Percentiles rank a stretch among this genome's conserved stretches.
phyloP scores from a whole-genome alignment of 208 protist genomes.

The Tritrichomonas musculus region DNA sequence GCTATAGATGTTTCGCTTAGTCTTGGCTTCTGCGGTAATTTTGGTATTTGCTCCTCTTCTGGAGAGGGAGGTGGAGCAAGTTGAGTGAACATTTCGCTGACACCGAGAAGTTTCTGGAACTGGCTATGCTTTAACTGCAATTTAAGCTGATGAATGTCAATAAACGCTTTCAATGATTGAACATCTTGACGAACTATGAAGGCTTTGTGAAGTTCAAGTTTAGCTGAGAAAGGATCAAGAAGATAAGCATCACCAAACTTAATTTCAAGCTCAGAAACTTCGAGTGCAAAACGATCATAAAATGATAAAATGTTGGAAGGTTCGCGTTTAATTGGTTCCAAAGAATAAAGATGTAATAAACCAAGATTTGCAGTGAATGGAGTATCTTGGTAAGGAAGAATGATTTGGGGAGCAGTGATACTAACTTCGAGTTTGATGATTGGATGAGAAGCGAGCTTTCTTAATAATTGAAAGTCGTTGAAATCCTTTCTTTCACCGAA shows the following conservation, averaged over 20 bases:
- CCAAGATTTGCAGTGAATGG: background rate
- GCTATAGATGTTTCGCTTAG: no score
- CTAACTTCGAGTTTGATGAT: background rate
- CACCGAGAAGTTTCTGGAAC: background rate
- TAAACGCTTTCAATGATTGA: background rate
- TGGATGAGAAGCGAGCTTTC: background rate
- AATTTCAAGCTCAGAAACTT: background rate
- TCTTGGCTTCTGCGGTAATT: no score
- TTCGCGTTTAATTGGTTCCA: background rate
- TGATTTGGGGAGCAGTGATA: background rate
- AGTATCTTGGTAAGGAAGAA: background rate
- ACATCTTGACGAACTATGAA: background rate
- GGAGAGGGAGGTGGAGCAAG: no score
- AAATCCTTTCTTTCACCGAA: no score
- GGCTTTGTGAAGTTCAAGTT: background rate
- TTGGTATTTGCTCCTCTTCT: no score
- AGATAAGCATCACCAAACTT: background rate
- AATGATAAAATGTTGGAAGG: background rate
- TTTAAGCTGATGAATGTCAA: background rate
- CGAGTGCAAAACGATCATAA: background rate
- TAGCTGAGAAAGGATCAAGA: background rate
- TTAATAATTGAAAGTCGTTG: no score
- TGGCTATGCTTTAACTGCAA: background rate
- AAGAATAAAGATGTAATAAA: background rate
- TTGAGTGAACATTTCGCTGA: no score